Percentiles rank a stretch among this genome's conserved stretches.
Conservation (phyloP, 768 basidiomycete species). For the Atractiella rhizophila region DNA sequence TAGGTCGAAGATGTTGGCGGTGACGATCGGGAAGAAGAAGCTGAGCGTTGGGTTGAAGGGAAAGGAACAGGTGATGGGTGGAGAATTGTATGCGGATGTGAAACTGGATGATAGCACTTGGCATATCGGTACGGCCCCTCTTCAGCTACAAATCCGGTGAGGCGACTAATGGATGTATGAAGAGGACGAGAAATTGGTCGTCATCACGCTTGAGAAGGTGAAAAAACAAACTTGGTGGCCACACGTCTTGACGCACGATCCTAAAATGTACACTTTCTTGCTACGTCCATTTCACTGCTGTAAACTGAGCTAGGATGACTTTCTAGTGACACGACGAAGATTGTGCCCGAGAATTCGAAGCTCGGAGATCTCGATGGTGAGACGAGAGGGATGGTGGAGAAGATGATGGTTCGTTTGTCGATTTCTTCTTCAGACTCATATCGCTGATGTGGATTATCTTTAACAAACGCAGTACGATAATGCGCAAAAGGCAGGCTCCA, state of each 20-base stretch:
- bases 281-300: no score
- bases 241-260: slow-evolving; percentile 77
- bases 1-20: slow-evolving; percentile 43
- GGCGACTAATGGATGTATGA: background rate
- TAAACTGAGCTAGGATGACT: no score
- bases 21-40: slow-evolving; percentile 55
- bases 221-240: slow-evolving; percentile 92
- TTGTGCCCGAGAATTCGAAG: slow-evolving; percentile 82
- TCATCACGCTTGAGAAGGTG: slow-evolving; percentile 60
- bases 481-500: slow-evolving; percentile 21
- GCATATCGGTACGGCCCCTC: slow-evolving; percentile 44
- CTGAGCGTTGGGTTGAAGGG: slow-evolving; percentile 66
- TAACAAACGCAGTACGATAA: slow-evolving; percentile 22
- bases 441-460: background rate
- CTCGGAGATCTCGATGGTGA: slow-evolving; percentile 87
- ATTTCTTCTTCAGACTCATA: background rate
- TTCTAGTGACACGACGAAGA: slow-evolving; percentile 85
- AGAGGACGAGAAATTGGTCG: slow-evolving; percentile 55
- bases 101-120: slow-evolving; percentile 92
- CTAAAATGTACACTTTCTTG: no score
- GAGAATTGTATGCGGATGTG: slow-evolving; percentile 75
- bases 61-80: slow-evolving; percentile 58
- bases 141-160: no score
- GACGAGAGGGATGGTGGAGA: slow-evolving; percentile 94
- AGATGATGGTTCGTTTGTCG: slow-evolving; percentile 74